phyloP scores from a whole-genome alignment of 257 asterid genomes.

The Gentiana straminea region DNA sequence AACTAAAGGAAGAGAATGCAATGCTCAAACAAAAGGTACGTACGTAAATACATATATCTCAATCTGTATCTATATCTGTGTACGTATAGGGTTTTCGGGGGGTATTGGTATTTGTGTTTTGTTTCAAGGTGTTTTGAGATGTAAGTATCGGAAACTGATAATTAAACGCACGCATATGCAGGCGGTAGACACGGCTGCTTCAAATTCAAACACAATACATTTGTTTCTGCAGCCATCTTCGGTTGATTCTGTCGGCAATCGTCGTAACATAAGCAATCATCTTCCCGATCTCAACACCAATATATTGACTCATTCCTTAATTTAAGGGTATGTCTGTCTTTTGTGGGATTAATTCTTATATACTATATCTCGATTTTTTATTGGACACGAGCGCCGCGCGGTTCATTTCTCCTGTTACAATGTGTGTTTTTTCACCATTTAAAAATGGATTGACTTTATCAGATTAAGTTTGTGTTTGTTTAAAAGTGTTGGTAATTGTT shows the following conservation, averaged over 20 bases:
- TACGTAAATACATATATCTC: slow-evolving; percentile 3
- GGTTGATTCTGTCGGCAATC: slow-evolving; percentile 25
- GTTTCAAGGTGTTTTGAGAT: too few relatives aligned
- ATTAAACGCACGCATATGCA: not conserved
- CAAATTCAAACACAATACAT: slow-evolving; percentile 7
- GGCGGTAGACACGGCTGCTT: not conserved
- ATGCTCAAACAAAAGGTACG: slow-evolving; percentile 36
- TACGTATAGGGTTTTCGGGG: not conserved
- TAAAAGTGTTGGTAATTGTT: too few relatives aligned
- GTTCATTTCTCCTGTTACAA: too few relatives aligned
- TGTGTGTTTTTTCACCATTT: too few relatives aligned
- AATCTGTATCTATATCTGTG: too few relatives aligned
- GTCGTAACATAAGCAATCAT: slow-evolving; percentile 11
- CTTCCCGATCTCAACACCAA: slow-evolving; percentile 16
- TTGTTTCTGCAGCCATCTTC: slow-evolving; percentile 31
- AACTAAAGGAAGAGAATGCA: slow-evolving; percentile 41
- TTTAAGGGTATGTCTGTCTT: slow-evolving; percentile 27
- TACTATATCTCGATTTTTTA: too few relatives aligned
- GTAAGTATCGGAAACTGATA: not conserved
- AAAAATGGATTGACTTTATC: too few relatives aligned
- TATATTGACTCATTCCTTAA: slow-evolving; percentile 47
- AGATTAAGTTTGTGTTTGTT: too few relatives aligned
- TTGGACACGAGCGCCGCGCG: too few relatives aligned
- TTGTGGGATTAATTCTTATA: too few relatives aligned
- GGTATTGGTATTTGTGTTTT: not conserved